These are phyloP conservation scores for Micractinium sp. DNA, from an alignment of 139 green algal species.

Conservation along the genomic window DNA sequence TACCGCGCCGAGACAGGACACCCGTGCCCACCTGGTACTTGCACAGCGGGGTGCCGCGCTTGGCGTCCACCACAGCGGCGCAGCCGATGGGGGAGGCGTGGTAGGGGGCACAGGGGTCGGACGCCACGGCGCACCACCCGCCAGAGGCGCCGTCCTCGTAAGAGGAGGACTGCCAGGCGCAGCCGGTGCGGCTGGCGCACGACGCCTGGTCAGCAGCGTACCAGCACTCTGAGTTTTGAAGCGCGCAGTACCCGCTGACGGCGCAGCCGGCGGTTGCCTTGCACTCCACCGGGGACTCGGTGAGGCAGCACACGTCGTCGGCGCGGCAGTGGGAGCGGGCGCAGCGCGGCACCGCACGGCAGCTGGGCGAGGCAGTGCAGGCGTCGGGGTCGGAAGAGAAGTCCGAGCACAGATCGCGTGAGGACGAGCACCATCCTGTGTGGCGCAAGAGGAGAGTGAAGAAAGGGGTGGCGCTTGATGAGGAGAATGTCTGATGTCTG, in stretches of 20 bases:
- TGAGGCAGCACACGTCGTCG: conserved; percentile 14
- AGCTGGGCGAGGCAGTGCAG: neutral
- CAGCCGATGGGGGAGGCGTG: neutral
- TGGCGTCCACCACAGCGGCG: neutral
- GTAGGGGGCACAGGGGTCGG: neutral
- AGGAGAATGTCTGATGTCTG: too few species aligned
- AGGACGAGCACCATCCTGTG: conserved; percentile 7
- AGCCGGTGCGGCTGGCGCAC: neutral
- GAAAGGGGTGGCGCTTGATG: too few species aligned
- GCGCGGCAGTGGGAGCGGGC: neutral
- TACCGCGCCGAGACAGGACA: too few species aligned
- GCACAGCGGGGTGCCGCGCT: neutral
- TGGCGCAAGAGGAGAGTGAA: neutral
- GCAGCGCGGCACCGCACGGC: conserved; percentile 19
- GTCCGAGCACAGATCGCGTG: neutral
- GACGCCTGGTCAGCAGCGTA: neutral
- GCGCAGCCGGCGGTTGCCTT: neutral
- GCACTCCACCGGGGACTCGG: neutral
- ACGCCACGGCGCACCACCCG: conserved; percentile 4
- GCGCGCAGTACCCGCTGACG: neutral
- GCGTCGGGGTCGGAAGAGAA: neutral
- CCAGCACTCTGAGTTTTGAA: conserved; percentile 7
- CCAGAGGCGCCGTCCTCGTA: neutral
- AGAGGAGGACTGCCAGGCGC: conserved; percentile 1
- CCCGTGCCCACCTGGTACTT: neutral